Percentiles rank a stretch among this genome's conserved stretches.
phyloP scores from a whole-genome alignment of 306 rosid genomes.

The Malus domestica region ASM211411v1 NC_041790.1:14778001-14778500 shows the following conservation, averaged over 20 bases:
- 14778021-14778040: neutral
- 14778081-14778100: neutral
- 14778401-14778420: conserved; percentile 28
- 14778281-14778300: conserved; percentile 41
- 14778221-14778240: conserved; percentile 22
- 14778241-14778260: conserved; percentile 39
- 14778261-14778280: conserved; percentile 26
- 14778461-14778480: conserved; percentile 63
- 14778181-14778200: neutral
- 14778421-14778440: conserved; percentile 42
- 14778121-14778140: neutral
- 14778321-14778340: neutral
- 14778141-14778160: neutral
- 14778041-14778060: neutral
- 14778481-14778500: conserved; percentile 39
- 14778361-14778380: conserved; percentile 7
- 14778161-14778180: neutral
- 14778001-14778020: neutral
- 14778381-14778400: conserved; percentile 34
- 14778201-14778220: conserved; percentile 1
- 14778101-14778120: neutral
- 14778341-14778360: conserved; percentile 6
- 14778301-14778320: neutral
- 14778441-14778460: conserved; percentile 70
- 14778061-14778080: neutral